Evolutionary conservation across 768 basidiomycete genomes (phyloP).

Genomic region (Lactifluus echinatus): DNA sequence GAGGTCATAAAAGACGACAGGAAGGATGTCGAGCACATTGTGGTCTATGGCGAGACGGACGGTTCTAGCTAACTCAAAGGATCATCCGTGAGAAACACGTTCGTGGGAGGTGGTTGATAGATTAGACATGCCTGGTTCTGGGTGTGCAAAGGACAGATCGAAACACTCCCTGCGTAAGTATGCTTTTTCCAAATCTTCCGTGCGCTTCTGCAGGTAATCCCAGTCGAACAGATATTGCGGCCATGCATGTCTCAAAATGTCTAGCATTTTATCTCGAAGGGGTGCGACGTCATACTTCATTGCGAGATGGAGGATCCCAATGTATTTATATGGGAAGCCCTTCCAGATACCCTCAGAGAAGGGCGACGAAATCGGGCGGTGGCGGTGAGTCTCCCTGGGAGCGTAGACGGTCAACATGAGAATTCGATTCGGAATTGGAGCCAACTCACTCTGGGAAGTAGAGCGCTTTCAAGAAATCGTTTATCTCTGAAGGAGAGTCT

Average conservation of each 20-base stretch:
- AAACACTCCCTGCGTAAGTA: constrained; percentile 13
- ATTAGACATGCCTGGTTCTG: constrained; percentile 12
- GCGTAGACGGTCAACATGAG: not conserved
- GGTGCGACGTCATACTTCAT: constrained; percentile 11
- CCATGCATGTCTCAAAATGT: constrained; percentile 11
- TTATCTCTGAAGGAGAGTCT: constrained; percentile 12
- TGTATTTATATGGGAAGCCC: constrained; percentile 15
- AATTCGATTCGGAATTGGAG: not conserved
- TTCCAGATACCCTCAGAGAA: constrained; percentile 15
- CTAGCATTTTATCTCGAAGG: constrained; percentile 10
- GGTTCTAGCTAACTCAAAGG: constrained; percentile 3
- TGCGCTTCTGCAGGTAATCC: constrained; percentile 13
- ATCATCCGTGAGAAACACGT: not conserved
- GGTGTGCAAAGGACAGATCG: constrained; percentile 15
- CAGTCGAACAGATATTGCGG: constrained; percentile 16
- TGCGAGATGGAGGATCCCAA: constrained; percentile 13
- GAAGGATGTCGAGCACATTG: constrained; percentile 16
- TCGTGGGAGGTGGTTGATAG: not conserved
- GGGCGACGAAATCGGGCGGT: constrained; percentile 15
- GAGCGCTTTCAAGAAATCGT: constrained; percentile 13
- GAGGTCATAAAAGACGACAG: constrained; percentile 17
- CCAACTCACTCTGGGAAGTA: constrained; percentile 16
- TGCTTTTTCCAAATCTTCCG: constrained; percentile 14
- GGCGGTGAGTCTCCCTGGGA: constrained; percentile 12
- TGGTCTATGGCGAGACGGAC: constrained; percentile 16